Percentiles rank a stretch among this genome's conserved stretches.
Conservation (phyloP, 495 filamentous ascomycete genomes). For the Glutinoglossum americanum region DNA sequence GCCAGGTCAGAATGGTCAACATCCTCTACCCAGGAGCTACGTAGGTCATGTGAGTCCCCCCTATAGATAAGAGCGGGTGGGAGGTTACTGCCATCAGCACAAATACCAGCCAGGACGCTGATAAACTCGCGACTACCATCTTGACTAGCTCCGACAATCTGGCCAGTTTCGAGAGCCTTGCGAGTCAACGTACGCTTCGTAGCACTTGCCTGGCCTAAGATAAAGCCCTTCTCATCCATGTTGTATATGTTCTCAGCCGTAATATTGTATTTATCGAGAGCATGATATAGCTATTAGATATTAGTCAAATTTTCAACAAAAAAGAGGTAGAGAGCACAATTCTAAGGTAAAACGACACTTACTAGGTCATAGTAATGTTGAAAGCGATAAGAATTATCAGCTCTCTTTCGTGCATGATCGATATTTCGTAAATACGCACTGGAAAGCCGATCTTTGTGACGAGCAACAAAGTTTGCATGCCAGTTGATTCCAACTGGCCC, state of each 20-base stretch:
- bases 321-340: too few relatives aligned
- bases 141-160: conserved; percentile 2
- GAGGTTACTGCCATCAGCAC: conserved; percentile 7
- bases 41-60: not conserved
- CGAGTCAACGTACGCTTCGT: conserved; percentile 1
- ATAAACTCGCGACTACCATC: conserved; percentile 8
- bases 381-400: too few relatives aligned
- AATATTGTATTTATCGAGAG: conserved; percentile 10
- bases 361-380: too few relatives aligned
- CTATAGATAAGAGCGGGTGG: conserved; percentile 10
- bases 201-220: conserved; percentile 3
- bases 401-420: too few relatives aligned
- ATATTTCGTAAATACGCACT: too few relatives aligned
- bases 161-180: not conserved
- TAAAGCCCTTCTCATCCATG: conserved; percentile 14
- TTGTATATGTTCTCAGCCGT: conserved; percentile 9
- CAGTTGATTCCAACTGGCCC: too few relatives aligned
- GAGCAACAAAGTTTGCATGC: too few relatives aligned
- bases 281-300: too few relatives aligned
- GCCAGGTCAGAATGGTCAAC: not conserved
- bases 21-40: conserved; percentile 7
- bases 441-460: too few relatives aligned
- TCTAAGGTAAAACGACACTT: too few relatives aligned
- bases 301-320: too few relatives aligned
- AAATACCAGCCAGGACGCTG: conserved; percentile 7